Percentiles rank a stretch among this genome's conserved stretches.
Evolutionary conservation across 23 red algal genomes (phyloP).

Genomic region (Gracilaria caudata): DNA sequence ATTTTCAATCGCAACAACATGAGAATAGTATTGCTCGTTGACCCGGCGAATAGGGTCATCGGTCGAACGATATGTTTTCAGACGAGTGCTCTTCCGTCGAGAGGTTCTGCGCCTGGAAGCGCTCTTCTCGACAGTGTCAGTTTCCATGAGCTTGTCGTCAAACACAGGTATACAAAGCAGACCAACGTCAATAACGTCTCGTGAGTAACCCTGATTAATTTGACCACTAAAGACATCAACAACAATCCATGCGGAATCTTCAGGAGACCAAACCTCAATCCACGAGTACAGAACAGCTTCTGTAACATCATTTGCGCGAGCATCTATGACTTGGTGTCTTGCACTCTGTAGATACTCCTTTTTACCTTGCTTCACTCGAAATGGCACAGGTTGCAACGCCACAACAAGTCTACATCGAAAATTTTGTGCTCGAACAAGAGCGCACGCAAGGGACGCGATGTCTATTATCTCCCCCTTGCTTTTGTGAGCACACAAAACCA

Average conservation of each 20-base stretch:
- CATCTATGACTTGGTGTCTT: slow-evolving; percentile 8
- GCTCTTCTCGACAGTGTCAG: not conserved
- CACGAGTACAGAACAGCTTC: slow-evolving; percentile 49
- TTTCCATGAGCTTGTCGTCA: not conserved
- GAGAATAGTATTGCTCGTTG: slow-evolving; percentile 33
- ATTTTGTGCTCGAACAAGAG: slow-evolving; percentile 46
- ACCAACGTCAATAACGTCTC: slow-evolving; percentile 21
- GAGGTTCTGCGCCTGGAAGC: not conserved
- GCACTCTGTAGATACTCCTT: not conserved
- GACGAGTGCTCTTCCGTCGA: not conserved
- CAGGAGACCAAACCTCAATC: slow-evolving; percentile 76
- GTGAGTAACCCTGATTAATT: slow-evolving; percentile 22
- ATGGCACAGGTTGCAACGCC: slow-evolving; percentile 33
- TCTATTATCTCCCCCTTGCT: slow-evolving; percentile 44
- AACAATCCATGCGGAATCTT: slow-evolving; percentile 59
- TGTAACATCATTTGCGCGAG: not conserved
- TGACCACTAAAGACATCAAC: slow-evolving; percentile 56
- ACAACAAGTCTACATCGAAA: slow-evolving; percentile 55
- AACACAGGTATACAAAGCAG: slow-evolving; percentile 17
- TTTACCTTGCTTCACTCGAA: not conserved
- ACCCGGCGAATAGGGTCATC: not conserved
- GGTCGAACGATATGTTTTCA: not conserved
- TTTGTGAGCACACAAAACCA: slow-evolving; percentile 1
- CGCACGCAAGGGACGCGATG: slow-evolving; percentile 18
- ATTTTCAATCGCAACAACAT: slow-evolving; percentile 73